Percentiles rank a stretch among this genome's conserved stretches.
phyloP scores from a whole-genome alignment of 768 basidiomycete species.

The Lenzites betulinus region DNA sequence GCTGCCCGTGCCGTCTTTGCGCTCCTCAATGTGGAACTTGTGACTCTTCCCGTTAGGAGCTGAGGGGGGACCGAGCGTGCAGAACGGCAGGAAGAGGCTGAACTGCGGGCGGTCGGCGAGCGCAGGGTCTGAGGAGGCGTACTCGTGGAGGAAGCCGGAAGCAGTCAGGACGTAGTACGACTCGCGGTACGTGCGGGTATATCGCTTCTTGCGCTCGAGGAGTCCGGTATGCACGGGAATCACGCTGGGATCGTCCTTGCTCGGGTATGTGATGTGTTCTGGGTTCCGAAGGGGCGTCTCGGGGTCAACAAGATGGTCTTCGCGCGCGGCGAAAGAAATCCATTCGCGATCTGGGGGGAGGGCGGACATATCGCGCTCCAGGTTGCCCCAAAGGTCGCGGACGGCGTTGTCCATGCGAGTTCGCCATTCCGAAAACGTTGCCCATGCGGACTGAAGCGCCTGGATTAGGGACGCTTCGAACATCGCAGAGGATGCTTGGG shows the following conservation, averaged over 20 bases:
- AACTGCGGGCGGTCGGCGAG: conserved; percentile 66
- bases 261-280: conserved; percentile 77
- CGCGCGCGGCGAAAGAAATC: conserved; percentile 92
- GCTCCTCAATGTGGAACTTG: conserved; percentile 97
- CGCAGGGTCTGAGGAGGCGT: conserved; percentile 72
- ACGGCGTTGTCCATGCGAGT: conserved; percentile 74
- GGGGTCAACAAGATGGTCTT: conserved; percentile 94
- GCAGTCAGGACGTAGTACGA: conserved; percentile 92
- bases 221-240: conserved; percentile 85
- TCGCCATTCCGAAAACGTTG: conserved; percentile 94
- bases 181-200: conserved; percentile 84
- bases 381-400: conserved; percentile 71
- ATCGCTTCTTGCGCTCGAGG: conserved; percentile 94
- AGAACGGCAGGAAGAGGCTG: conserved; percentile 89
- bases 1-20: conserved; percentile 78
- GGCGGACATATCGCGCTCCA: conserved; percentile 74
- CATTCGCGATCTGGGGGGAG: conserved; percentile 90
- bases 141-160: conserved; percentile 96
- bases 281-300: conserved; percentile 92
- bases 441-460: conserved; percentile 95
- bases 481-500: conserved; percentile 95
- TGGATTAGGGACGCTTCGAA: conserved; percentile 97
- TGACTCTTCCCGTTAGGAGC: conserved; percentile 66
- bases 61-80: conserved; percentile 93
- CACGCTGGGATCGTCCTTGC: conserved; percentile 87